phyloP scores from a whole-genome alignment of 2,329 filamentous ascomycete genomes.

The Pseudogymnoascus sp. region DNA sequence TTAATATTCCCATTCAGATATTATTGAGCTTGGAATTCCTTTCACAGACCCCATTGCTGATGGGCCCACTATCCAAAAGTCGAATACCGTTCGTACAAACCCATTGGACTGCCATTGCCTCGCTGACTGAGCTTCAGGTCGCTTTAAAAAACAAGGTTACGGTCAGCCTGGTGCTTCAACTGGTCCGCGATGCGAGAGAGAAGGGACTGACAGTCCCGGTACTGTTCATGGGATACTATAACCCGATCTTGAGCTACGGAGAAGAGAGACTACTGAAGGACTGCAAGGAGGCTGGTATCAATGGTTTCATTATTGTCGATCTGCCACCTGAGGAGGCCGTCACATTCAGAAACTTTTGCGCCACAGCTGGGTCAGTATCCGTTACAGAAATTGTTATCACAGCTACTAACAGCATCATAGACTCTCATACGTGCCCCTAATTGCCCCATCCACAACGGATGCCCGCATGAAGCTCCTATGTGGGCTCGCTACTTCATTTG shows the following conservation, averaged over 20 bases:
- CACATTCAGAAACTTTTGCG: conserved; percentile 79
- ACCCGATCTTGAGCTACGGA: conserved; percentile 87
- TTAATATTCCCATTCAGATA: conserved; percentile 44
- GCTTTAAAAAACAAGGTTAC: conserved; percentile 85
- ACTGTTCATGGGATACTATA: conserved; percentile 98
- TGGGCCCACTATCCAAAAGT: conserved; percentile 90
- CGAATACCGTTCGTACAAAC: conserved; percentile 61
- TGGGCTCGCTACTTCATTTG: conserved; percentile 94
- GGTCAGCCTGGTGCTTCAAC: conserved; percentile 66
- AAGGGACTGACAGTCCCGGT: conserved; percentile 73
- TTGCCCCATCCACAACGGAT: conserved; percentile 88
- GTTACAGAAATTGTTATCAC: neutral
- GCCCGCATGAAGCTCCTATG: conserved; percentile 91
- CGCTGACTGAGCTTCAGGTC: conserved; percentile 33
- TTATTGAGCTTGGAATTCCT: conserved; percentile 91
- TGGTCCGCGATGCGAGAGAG: conserved; percentile 71
- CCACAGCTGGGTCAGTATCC: conserved; percentile 55
- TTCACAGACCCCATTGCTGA: conserved; percentile 98
- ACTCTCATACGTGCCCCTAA: conserved; percentile 92
- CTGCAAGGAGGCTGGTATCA: conserved; percentile 74
- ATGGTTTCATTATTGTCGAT: conserved; percentile 95
- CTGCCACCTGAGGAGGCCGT: conserved; percentile 92
- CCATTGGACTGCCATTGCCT: neutral
- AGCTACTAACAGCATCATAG: conserved; percentile 32
- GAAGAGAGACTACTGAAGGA: conserved; percentile 83